Evolutionary conservation across 176 grass and related monocot genomes (phyloP).

Genomic region (Areca catechu): DNA sequence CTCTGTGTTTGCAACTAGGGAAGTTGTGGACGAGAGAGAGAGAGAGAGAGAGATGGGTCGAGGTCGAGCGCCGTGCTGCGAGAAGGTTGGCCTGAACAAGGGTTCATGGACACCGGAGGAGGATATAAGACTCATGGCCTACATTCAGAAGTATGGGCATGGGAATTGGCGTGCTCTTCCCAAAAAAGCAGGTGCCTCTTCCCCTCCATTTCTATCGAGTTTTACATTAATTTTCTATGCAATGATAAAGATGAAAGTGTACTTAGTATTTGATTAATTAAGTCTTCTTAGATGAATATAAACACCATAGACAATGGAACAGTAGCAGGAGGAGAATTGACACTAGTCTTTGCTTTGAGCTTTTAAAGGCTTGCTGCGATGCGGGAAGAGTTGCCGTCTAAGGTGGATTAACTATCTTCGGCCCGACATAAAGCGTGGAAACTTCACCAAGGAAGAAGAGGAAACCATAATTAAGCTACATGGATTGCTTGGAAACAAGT

Average conservation of each 20-base stretch:
- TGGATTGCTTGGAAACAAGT: slow-evolving; percentile 80
- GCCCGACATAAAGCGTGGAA: slow-evolving; percentile 85
- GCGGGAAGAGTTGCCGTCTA: slow-evolving; percentile 88
- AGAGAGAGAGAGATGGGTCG: slow-evolving; percentile 36
- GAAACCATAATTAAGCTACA: slow-evolving; percentile 71
- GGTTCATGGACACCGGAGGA: slow-evolving; percentile 87
- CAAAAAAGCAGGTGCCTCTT: slow-evolving; percentile 54
- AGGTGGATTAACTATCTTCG: slow-evolving; percentile 96
- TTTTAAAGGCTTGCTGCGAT: slow-evolving; percentile 55
- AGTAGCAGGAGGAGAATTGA: no score
- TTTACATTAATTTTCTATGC: no score
- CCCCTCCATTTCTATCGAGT: neutral
- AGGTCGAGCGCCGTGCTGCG: slow-evolving; percentile 77
- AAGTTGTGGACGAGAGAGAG: neutral
- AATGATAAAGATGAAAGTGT: no score
- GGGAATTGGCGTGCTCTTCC: slow-evolving; percentile 80
- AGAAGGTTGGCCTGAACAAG: slow-evolving; percentile 78
- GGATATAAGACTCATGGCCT: slow-evolving; percentile 67
- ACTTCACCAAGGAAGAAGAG: slow-evolving; percentile 70
- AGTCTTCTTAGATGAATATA: neutral
- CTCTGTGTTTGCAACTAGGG: neutral
- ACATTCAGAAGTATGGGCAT: slow-evolving; percentile 78
- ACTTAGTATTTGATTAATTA: neutral
- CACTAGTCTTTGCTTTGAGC: neutral
- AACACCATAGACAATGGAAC: no score